Evolutionary conservation across 805 yeast genomes (phyloP).

Genomic region (Yarrowia phangngaensis): DNA sequence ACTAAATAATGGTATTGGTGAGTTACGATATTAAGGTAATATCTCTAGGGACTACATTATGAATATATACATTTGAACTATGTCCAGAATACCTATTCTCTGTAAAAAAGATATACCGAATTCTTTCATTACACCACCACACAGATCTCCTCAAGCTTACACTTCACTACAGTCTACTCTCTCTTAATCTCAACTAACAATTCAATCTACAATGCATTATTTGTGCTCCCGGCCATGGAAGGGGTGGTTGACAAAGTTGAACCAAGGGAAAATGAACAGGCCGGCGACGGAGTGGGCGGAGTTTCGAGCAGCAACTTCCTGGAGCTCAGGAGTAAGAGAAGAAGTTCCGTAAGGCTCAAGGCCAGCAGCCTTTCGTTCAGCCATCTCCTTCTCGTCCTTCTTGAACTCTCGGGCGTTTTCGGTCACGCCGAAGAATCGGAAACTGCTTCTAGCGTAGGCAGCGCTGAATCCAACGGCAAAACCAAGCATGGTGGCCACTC

Average conservation of each 20-base stretch:
- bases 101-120: too few relatives aligned
- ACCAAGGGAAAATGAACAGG: slow-evolving; percentile 69
- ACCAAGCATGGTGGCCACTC: slow-evolving; percentile 63
- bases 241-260: slow-evolving; percentile 75
- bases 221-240: slow-evolving; percentile 54
- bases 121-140: too few relatives aligned
- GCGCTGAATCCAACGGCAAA: slow-evolving; percentile 67
- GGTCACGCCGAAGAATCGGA: slow-evolving; percentile 71
- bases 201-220: slow-evolving; percentile 25
- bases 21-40: too few relatives aligned
- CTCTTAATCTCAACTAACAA: too few relatives aligned
- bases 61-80: too few relatives aligned
- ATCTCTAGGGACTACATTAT: too few relatives aligned
- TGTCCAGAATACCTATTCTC: too few relatives aligned
- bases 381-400: slow-evolving; percentile 71
- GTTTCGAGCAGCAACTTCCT: slow-evolving; percentile 72
- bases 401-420: slow-evolving; percentile 70
- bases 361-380: slow-evolving; percentile 60
- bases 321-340: slow-evolving; percentile 61
- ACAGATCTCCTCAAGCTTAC: too few relatives aligned
- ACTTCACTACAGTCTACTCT: too few relatives aligned
- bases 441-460: slow-evolving; percentile 62
- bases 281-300: slow-evolving; percentile 64
- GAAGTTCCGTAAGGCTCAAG: slow-evolving; percentile 64
- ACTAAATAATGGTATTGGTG: too few relatives aligned